Base-by-base conservation (phyloP, 192 early-diverging fungal genomes). In the Coemansia sp. region DNA sequence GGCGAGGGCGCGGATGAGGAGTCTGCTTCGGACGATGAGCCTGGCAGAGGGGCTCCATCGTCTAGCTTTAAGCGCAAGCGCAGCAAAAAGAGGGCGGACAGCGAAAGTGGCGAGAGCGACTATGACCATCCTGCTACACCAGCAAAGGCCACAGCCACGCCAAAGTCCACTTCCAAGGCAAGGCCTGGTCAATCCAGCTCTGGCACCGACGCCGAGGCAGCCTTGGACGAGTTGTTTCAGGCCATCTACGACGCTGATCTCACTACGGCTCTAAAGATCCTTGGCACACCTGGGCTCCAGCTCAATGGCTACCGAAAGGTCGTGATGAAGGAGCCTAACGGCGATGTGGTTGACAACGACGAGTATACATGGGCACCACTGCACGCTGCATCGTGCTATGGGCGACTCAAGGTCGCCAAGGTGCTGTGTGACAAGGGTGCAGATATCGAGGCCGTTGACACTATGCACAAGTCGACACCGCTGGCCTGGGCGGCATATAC, bases 401-500 rank as follows among this genome's bases (percentile, higher is more conserved):
- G 93, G 8, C 75, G 88, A 25, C 69, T 83, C 21, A 87, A 90
- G 41, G 77, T 93, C 13, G 73, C 90, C 8, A 77, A 85, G 56
- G 68, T 85, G 20, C 85, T 97, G 12, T 84, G 95, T 65, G 85
- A 85, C 6, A 78, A 85, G 37, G 92, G 92, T 11, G 94, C 92
- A 6, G 71, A 94, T 43, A 75, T 95, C 23, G 92, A 95, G 65
- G 63, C 92, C 0, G 72, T 88, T 11, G 95, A 97, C 72, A 93
- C 93, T 2, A 90, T 92, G 89, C 89, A 95, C 66, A 74, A 79
- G 14, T 92, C 88, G 3, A 87, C 88, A 33, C 90, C 95, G n/a
- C 77, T 97, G 14, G 92, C 89, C 0, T 97, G 95, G 95, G 93
- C 94, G 12, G 92, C 92, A 4, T 95, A 91, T 70, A 92, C 88